Evolutionary conservation across 2,329 filamentous ascomycete species (phyloP).

Genomic region (Colletotrichum spaethianum): DNA sequence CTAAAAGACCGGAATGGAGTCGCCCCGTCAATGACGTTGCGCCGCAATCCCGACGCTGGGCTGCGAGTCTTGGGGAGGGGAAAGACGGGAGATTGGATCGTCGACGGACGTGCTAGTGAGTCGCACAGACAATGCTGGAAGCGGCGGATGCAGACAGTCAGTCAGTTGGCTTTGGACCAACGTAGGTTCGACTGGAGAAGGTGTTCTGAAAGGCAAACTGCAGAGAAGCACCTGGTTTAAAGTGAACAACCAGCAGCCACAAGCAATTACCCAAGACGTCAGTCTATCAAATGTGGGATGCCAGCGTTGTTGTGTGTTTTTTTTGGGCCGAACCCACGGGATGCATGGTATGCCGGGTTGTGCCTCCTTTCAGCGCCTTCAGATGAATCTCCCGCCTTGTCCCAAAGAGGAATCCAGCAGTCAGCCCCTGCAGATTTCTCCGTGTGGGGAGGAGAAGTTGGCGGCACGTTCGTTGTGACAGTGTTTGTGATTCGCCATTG

Average conservation of each 20-base stretch:
- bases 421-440: constrained; percentile 41
- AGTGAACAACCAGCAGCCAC: constrained; percentile 7
- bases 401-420: constrained; percentile 34
- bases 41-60: constrained; percentile 9
- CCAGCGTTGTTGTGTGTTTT: constrained; percentile 23
- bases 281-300: constrained; percentile 9
- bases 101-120: constrained; percentile 22
- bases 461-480: constrained; percentile 24
- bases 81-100: constrained; percentile 26
- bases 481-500: constrained; percentile 27
- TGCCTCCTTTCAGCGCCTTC: constrained; percentile 40
- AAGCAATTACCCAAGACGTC: background rate
- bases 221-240: background rate
- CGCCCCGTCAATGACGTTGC: constrained; percentile 41
- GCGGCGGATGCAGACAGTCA: background rate
- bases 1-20: constrained; percentile 39
- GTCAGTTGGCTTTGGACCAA: background rate
- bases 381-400: constrained; percentile 27
- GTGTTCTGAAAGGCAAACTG: background rate
- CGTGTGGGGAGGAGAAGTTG: constrained; percentile 33
- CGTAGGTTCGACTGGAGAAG: background rate
- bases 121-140: constrained; percentile 33
- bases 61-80: background rate
- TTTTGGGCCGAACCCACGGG: constrained; percentile 29
- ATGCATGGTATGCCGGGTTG: constrained; percentile 25